Evolutionary conservation across 2,329 filamentous ascomycete genomes (phyloP), one percentile per base, ranked within the genome.

Genomic region (Teratosphaeria pseudoeucalypti): DNA sequence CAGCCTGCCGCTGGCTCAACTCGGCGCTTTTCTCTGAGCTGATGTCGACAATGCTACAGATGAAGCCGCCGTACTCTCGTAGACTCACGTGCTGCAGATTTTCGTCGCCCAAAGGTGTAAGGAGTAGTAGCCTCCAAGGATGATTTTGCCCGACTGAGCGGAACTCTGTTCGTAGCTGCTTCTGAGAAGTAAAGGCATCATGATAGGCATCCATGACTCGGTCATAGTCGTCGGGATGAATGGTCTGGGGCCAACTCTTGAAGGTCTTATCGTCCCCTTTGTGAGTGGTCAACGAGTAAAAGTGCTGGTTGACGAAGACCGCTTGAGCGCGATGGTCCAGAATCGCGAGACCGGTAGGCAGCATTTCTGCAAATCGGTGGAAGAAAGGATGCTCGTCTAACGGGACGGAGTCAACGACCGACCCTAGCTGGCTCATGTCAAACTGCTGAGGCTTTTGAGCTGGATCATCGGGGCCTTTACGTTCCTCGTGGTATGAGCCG

Each of bases 11-110:
- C 56, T 78, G 75, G 3, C 71, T 63, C 9, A 77, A 57, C 57
- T 78, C 72, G 3, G 75, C 75, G 47, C 71, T 70, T 60, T 78
- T 78, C 60, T 78, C 76, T 16, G 74, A 72, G 16, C 74, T 77
- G 43, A 78, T 77, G 58, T 78, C 76, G 14, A 78, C 74, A 10
- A 79, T 70, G 23, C 75, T 75, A 61, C 76, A 78, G 6, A 78
- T 77, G 62, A 76, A 78, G 2, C 76, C 76, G 6, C 75, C 74
- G 27, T 75, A 72, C 26, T 70, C 64, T 5, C 61, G 61, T 1
- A 72, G 63, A 54, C 64, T 67, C 19, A 67, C 65, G 49, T 72
- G 68, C 49, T 69, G 59, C 14, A 72, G 56, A 7, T 70, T 68
- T 7, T 76, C 74, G 6, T 77, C 72, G 34, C 71, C 74, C 1